Conservation (phyloP, 2,329 filamentous ascomycete genomes). For the Hypoxylon sp. region DNA sequence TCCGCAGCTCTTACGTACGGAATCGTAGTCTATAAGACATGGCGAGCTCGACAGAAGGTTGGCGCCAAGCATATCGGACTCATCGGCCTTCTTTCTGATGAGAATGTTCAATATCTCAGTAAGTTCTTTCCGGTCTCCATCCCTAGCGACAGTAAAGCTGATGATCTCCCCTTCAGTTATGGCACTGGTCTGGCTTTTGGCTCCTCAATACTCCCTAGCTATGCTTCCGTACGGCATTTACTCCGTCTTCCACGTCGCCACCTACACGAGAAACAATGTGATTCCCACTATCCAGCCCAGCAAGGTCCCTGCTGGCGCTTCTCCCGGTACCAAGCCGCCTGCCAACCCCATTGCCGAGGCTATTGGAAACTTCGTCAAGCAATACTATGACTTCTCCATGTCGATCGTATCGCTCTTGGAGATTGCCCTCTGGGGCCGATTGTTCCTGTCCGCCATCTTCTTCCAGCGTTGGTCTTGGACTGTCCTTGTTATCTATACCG, state of each 20-base stretch:
- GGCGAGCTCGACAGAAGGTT: constrained; percentile 85
- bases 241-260: constrained; percentile 98
- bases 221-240: constrained; percentile 96
- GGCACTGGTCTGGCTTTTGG: constrained; percentile 95
- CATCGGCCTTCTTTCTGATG: constrained; percentile 81
- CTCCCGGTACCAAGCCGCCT: constrained; percentile 69
- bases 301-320: constrained; percentile 68
- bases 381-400: constrained; percentile 98
- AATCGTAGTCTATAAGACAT: constrained; percentile 98
- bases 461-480: constrained; percentile 95
- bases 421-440: constrained; percentile 86
- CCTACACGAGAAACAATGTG: constrained; percentile 93
- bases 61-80: constrained; percentile 74
- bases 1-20: constrained; percentile 94
- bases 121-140: constrained; percentile 58
- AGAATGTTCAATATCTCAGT: constrained; percentile 99
- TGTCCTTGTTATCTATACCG: constrained; percentile 85
- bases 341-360: constrained; percentile 79
- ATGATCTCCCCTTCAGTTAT: constrained; percentile 68
- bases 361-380: constrained; percentile 95
- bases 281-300: constrained; percentile 87
- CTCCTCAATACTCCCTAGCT: constrained; percentile 89
- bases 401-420: constrained; percentile 90
- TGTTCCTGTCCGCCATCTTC: constrained; percentile 83
- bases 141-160: constrained; percentile 24